Percentiles rank a stretch among this genome's conserved stretches.
These are phyloP conservation scores for Erucastrum elatum DNA, from an alignment of 345 rosid genomes.

Conservation along the genomic window DNA sequence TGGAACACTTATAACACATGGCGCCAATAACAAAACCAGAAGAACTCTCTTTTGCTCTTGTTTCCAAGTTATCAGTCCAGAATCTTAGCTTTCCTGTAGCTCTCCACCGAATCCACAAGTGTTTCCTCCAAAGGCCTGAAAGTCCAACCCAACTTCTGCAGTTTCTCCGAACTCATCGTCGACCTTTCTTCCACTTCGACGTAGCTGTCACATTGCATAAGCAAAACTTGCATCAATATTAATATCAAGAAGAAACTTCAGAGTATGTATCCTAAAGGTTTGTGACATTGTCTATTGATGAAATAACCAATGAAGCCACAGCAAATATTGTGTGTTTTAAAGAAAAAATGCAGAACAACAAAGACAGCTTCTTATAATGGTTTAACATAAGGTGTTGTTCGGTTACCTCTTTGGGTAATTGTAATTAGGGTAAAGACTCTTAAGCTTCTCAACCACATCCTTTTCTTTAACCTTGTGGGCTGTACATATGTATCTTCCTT, in stretches of 20 bases:
- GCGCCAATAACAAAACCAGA: background rate
- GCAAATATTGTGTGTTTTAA: too few species aligned
- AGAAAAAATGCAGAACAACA: background rate
- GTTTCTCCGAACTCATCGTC: conserved; percentile 44
- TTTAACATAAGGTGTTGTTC: background rate
- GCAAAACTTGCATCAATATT: conserved; percentile 5
- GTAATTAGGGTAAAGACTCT: conserved; percentile 53
- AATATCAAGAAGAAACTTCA: conserved; percentile 13
- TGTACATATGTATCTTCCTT: conserved; percentile 68
- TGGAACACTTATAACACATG: background rate
- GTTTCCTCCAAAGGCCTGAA: conserved; percentile 58
- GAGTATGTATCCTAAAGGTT: background rate
- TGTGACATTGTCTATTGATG: background rate
- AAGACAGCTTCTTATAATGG: background rate
- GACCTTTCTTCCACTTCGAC: conserved; percentile 26
- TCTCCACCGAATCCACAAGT: conserved; percentile 52
- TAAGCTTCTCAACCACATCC: conserved; percentile 52
- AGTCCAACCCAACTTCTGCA: conserved; percentile 61
- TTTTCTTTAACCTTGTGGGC: conserved; percentile 34
- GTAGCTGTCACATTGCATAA: conserved; percentile 41
- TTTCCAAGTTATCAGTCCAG: conserved; percentile 35
- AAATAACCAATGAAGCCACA: background rate
- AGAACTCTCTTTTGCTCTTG: background rate
- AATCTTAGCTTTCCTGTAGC: conserved; percentile 51
- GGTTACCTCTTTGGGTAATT: conserved; percentile 57